Evolutionary conservation across 2,329 filamentous ascomycete genomes (phyloP).

Genomic region (Aschersonia sp.): DNA sequence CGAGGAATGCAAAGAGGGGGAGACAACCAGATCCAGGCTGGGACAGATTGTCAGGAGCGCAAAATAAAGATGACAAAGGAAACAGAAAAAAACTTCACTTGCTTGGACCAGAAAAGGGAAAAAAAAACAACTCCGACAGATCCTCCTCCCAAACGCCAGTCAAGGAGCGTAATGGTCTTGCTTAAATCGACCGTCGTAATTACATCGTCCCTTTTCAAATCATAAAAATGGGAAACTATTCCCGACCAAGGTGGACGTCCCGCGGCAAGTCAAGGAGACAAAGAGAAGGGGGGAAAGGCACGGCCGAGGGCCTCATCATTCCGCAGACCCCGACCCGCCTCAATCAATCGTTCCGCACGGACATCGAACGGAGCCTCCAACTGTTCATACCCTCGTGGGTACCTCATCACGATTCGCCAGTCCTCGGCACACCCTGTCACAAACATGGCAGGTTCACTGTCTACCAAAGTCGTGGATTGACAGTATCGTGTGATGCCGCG

Average conservation of each 20-base stretch:
- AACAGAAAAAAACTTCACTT: not conserved
- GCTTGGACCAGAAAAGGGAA: not conserved
- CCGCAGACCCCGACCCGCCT: too few species aligned
- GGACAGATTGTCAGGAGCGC: slow-evolving; percentile 1
- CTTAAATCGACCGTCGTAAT: slow-evolving; percentile 19
- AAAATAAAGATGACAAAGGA: slow-evolving; percentile 3
- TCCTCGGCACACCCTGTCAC: too few species aligned
- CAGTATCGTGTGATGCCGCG: not conserved
- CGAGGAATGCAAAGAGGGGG: too few species aligned
- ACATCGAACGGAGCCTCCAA: too few species aligned
- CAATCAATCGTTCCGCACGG: too few species aligned
- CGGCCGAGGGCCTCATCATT: too few species aligned
- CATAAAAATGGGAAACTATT: slow-evolving; percentile 1
- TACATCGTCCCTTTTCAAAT: slow-evolving; percentile 16
- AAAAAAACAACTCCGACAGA: slow-evolving; percentile 13
- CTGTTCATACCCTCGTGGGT: too few species aligned
- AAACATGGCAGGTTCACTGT: too few species aligned
- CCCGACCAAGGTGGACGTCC: not conserved
- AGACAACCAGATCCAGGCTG: too few species aligned
- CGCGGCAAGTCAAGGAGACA: not conserved
- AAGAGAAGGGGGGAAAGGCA: not conserved
- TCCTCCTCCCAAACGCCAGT: slow-evolving; percentile 16
- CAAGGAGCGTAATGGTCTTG: slow-evolving; percentile 22
- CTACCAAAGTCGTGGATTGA: too few species aligned
- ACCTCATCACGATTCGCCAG: too few species aligned